Conservation (phyloP, 2,329 filamentous ascomycete genomes). For the Fonsecaea pedrosoi region DNA sequence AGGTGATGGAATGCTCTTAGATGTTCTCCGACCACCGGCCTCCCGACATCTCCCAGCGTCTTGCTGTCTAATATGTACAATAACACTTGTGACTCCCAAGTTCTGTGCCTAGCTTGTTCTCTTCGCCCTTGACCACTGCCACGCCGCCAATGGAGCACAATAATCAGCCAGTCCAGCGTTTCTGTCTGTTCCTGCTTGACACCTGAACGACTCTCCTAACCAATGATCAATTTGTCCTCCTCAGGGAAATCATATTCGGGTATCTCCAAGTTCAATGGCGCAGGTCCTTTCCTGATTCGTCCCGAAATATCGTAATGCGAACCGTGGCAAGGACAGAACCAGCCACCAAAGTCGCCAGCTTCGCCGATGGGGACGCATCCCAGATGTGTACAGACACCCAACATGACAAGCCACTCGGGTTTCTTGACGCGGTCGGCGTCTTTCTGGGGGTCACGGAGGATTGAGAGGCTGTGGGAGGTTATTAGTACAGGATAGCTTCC, state of each 20-base stretch:
- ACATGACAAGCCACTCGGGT: slow-evolving; percentile 98
- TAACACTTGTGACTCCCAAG: slow-evolving; percentile 5
- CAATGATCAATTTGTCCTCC: slow-evolving; percentile 87
- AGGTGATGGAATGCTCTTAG: not conserved
- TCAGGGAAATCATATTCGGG: slow-evolving; percentile 91
- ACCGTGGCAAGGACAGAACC: slow-evolving; percentile 99
- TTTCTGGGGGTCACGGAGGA: slow-evolving; percentile 86
- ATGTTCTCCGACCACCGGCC: not conserved
- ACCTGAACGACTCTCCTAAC: slow-evolving; percentile 64
- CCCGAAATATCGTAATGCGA: slow-evolving; percentile 99
- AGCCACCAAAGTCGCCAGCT: slow-evolving; percentile 96
- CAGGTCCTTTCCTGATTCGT: slow-evolving; percentile 95
- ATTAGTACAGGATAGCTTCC: slow-evolving; percentile 8
- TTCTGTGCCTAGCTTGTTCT: not conserved
- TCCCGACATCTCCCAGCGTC: slow-evolving; percentile 15
- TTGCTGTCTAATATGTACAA: slow-evolving; percentile 38
- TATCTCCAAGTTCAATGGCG: slow-evolving; percentile 96
- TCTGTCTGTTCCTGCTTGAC: not conserved
- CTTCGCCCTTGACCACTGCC: not conserved
- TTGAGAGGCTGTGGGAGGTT: slow-evolving; percentile 58
- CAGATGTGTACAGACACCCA: slow-evolving; percentile 98
- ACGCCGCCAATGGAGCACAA: not conserved
- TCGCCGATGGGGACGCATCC: slow-evolving; percentile 99
- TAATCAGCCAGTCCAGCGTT: not conserved
- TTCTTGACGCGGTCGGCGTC: slow-evolving; percentile 96